Evolutionary conservation across 1,284 basidiomycete genomes (phyloP), one percentile per base, ranked within the genome.

Genomic region (Chalciporus sp.): DNA sequence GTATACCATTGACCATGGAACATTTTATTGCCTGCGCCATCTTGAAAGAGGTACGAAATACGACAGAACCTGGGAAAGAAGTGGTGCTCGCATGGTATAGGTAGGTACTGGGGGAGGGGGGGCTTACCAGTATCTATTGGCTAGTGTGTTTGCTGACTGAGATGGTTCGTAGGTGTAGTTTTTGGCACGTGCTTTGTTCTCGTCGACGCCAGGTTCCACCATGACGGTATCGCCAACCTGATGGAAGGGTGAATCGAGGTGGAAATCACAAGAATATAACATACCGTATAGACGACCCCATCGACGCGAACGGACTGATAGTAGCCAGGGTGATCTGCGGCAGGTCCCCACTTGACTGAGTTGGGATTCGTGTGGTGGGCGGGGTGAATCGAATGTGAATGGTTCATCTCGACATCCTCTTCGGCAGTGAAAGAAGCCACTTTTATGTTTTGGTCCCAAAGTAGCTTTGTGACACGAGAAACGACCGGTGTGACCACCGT

Each of bases 1-100:
- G 76, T 71, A 53, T 82, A 76, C 86, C 87, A 89, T 52, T 84
- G 82, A 0, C 74, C 83, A 66, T 89, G 86, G 54, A 85, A 83
- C 65, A 73, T 75, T 60, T 80, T 81, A 52, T 60, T 58, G 44
- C 67, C 71, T 6, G 48, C 60, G 28, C 66, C 47, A 26, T 68
- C 58, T 47, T 84, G 79, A 55, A 76, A 85, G 55, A 88, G 78
- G 59, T 84, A 86, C 8, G 74, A 74, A 46, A 89, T 85, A 27
- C 74, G 74, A 49, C 79, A 81, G 61, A 89, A 89, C 86, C 86
- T 88, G 44, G 7, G 31, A 2, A 16, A 29, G 20, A 4, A 29
- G 12, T 12, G 28, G 10, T 55, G 11, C 52, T 33, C 17, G 7
- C 16, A 14, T 26, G 14, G 41, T 5, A n/a, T 42, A 20, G 42